Percentiles rank a stretch among this genome's conserved stretches.
Evolutionary conservation across 2,329 filamentous ascomycete species (phyloP).

Genomic region (Stemphylium vesicarium): DNA sequence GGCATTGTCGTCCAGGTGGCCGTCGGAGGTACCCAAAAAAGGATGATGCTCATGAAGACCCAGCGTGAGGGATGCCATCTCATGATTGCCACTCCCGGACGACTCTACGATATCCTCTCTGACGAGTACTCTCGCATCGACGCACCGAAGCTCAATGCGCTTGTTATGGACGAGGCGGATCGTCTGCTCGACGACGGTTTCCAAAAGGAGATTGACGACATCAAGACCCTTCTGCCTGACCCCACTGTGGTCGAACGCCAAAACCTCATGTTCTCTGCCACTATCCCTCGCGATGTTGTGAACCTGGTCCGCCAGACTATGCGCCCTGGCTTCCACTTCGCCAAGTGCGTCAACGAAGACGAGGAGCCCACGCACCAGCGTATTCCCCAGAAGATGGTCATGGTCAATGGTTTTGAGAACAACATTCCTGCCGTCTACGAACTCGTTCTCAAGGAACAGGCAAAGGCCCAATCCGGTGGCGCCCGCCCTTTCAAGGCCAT

Average conservation of each 20-base stretch:
- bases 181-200: conserved; percentile 68
- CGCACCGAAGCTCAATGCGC: conserved; percentile 65
- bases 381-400: conserved; percentile 80
- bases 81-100: conserved; percentile 87
- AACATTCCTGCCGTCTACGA: conserved; percentile 78
- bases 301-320: conserved; percentile 78
- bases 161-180: conserved; percentile 72
- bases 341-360: conserved; percentile 83
- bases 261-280: conserved; percentile 94
- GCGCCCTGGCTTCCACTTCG: conserved; percentile 83
- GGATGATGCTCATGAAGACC: conserved; percentile 69
- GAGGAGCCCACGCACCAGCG: conserved; percentile 84
- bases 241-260: conserved; percentile 72
- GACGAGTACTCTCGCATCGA: conserved; percentile 68
- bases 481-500: conserved; percentile 88
- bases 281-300: conserved; percentile 84
- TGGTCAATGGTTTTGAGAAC: conserved; percentile 74
- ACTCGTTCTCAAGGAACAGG: conserved; percentile 68
- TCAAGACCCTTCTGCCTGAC: conserved; percentile 64
- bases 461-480: conserved; percentile 52
- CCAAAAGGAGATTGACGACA: conserved; percentile 56
- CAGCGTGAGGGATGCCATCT: conserved; percentile 82
- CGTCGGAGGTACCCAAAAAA: conserved; percentile 90
- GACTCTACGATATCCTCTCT: conserved; percentile 79
- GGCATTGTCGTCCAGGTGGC: conserved; percentile 75